Evolutionary conservation across 2,329 filamentous ascomycete species (phyloP), one percentile per base, ranked within the genome.

Genomic region (Malbranchea zuffiana): DNA sequence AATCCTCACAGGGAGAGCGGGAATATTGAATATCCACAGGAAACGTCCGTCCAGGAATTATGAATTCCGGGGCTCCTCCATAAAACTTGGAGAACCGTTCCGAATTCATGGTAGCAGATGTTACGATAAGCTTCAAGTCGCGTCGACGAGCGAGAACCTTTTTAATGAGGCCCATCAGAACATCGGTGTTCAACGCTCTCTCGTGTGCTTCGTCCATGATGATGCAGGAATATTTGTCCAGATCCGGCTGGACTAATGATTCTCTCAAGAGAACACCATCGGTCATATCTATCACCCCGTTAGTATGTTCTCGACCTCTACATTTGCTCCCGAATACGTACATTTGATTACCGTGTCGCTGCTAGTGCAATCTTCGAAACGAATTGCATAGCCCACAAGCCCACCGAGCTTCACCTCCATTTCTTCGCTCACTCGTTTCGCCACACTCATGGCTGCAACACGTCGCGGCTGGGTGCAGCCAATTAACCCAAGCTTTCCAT

Each of bases 121-220:
- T 98, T 35, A 98, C 88, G 42, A 98, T 96, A 32, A 98, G 68
- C 60, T 96, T 98, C 32, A 98, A 67, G 53, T 98, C 90, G 51
- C 86, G 75, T 42, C 92, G 75, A 35, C 88, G 73, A 44, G 88
- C 81, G 31, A 98, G 65, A 3, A 98, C 88, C 62, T 98, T 98
- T 60, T 96, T 98, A 65, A 98, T 88, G 18, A 98, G 65, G 0
- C 90, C 90, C 83, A 98, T 94, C 10, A 98, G 66, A 12, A 98
- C 88, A 58, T 98, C 90, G 0, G 90, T 98, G 54, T 98, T 96
- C 33, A 98, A 65, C 1, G 90, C 88, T 57, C 90, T 75, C 61
- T 98, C 90, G 70, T 98, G 90, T 3, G 90, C 92, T 65, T 98
- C 90, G 55, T 98, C 90, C 90, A 98, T 98, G 60, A 98, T 98